A percentile compares a stretch with the other conserved stretches of the same genome.
These are phyloP conservation scores for Nitzschia sp. DNA, from an alignment of 108 stramenopile genomes.

Conservation along the genomic window DNA sequence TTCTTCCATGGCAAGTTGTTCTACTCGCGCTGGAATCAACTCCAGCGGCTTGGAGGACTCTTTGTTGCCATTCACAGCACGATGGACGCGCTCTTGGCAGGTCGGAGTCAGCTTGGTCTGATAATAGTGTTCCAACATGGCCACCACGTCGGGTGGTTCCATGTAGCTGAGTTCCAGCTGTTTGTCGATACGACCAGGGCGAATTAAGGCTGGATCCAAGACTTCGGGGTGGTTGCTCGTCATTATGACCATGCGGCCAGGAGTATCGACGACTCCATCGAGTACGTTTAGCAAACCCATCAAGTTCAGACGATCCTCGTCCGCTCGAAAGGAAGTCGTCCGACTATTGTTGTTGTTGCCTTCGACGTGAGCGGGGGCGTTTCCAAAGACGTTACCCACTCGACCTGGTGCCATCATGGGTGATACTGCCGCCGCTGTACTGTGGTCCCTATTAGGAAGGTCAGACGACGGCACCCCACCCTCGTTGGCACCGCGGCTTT, in stretches of 20 bases:
- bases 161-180: conserved; percentile 55
- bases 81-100: not conserved
- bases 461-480: not conserved
- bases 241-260: conserved; percentile 71
- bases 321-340: conserved; percentile 12
- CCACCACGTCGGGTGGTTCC: conserved; percentile 19
- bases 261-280: conserved; percentile 73
- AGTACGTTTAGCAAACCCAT: conserved; percentile 65
- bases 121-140: conserved; percentile 68
- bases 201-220: conserved; percentile 69
- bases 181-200: conserved; percentile 78
- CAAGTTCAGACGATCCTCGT: conserved; percentile 16
- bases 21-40: conserved; percentile 40
- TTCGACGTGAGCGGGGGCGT: not conserved
- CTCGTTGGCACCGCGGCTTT: not conserved
- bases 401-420: not conserved
- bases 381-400: not conserved
- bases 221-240: conserved; percentile 72
- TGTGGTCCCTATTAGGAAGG: not conserved
- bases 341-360: not conserved
- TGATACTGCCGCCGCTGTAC: not conserved
- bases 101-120: conserved; percentile 14
- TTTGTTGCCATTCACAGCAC: conserved; percentile 3
- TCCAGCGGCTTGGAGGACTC: not conserved
- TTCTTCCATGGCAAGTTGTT: conserved; percentile 27